These are phyloP conservation scores for Plasmodium blacklocki DNA, from an alignment of 169 alveolate species.

Conservation along the genomic window DNA sequence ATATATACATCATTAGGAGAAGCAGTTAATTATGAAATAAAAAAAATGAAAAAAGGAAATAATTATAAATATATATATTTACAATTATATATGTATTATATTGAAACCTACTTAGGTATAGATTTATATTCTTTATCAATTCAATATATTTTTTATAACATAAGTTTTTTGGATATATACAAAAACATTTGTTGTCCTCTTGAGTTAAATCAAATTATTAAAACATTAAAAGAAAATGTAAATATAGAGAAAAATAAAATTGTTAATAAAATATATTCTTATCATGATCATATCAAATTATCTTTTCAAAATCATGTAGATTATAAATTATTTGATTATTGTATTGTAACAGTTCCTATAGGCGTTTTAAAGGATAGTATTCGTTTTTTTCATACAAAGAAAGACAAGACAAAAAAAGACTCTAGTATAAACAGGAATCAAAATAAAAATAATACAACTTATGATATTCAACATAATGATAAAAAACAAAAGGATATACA, in stretches of 20 bases:
- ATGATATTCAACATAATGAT: background rate
- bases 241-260: constrained; percentile 56
- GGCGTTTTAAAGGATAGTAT: constrained; percentile 66
- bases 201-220: constrained; percentile 27
- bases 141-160: constrained; percentile 51
- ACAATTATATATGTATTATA: constrained; percentile 19
- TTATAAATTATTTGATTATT: constrained; percentile 33
- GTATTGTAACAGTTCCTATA: constrained; percentile 55
- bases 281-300: constrained; percentile 31
- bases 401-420: background rate
- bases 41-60: constrained; percentile 26
- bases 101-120: constrained; percentile 28
- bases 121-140: constrained; percentile 26
- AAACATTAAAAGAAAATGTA: constrained; percentile 21
- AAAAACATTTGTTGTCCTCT: constrained; percentile 33
- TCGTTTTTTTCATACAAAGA: background rate
- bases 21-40: constrained; percentile 17
- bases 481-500: too few relatives aligned
- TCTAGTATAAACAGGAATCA: background rate
- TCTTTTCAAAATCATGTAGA: constrained; percentile 38
- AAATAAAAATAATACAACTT: background rate
- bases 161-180: constrained; percentile 23
- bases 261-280: constrained; percentile 63
- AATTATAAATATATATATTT: constrained; percentile 13
- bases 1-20: constrained; percentile 22